Evolutionary conservation across 73 alveolate species (phyloP).

Genomic region (Paramecium sexaurelia): DNA sequence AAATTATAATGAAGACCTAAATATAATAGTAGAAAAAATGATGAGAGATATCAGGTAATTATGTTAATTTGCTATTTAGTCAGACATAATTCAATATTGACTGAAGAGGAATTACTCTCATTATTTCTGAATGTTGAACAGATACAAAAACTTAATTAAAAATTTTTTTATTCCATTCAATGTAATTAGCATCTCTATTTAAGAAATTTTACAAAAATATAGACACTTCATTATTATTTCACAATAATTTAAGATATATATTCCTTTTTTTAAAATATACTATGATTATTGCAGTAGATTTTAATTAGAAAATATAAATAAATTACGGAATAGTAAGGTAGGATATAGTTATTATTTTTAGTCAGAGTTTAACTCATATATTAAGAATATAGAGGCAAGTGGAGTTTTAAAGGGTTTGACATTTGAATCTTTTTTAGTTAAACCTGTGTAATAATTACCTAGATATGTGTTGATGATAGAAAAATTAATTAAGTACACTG

Average conservation of each 20-base stretch:
- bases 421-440: conserved; percentile 31
- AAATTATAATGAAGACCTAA: neutral
- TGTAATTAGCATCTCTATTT: neutral
- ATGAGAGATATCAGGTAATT: neutral
- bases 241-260: neutral
- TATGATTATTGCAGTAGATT: conserved; percentile 53
- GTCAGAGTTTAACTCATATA: neutral
- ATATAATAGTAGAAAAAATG: neutral
- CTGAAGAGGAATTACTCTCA: neutral
- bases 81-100: neutral
- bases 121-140: conserved; percentile 5
- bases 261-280: conserved; percentile 47
- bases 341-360: neutral
- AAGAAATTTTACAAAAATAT: conserved; percentile 1
- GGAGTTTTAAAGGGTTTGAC: neutral
- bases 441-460: conserved; percentile 52
- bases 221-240: neutral
- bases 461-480: conserved; percentile 36
- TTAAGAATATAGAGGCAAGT: neutral
- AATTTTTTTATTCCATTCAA: neutral
- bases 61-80: neutral
- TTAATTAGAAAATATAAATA: neutral
- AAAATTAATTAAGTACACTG: conserved; percentile 12
- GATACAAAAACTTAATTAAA: neutral
- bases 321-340: neutral